Evolutionary conservation across 768 basidiomycete genomes (phyloP), one percentile per base, ranked within the genome.

Genomic region (Lyophyllum shimeji): DNA sequence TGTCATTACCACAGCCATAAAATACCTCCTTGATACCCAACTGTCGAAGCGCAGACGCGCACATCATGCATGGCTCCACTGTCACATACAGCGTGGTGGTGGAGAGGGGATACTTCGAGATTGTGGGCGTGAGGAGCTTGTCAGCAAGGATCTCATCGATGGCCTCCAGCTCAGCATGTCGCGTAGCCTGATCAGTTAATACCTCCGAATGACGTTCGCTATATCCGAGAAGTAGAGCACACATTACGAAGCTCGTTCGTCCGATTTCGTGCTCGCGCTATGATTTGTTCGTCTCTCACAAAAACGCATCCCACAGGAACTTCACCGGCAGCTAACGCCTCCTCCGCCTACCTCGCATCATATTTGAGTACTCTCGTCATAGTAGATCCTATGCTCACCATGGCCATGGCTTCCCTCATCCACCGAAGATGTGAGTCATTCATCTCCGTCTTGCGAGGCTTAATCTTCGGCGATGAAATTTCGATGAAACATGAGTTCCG

Each of bases 61-160:
- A 99, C 97, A 98, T 98, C 69, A 98, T 94, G 72, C 97, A 99
- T 0, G 96, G 97, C 72, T 99, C 96, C 51, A 99, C 97, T 4
- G 97, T 99, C 50, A 98, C 97, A 69, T 98, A 99, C 25, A 98
- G 83, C 2, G 85, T 90, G 20, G 93, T 95, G 9, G 83, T 77
- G 0, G 80, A 78, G 17, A 99, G 80, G 5, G 92, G 91, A 56
- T 90, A 84, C 43, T 69, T 64, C 0, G 70, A 50, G n/a, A 69
- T 57, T 31, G 69, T 65, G 21, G 84, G 82, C 7, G 89, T 88
- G 60, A 89, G 79, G 15, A 65, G 51, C 51, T 73, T 72, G 67
- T 88, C 80, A 0, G 84, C 76, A 12, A 98, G 74, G 61, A 99
- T 93, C 63, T 79, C 78, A 67, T 97, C 94, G 63, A 98, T 94